Conservation (phyloP, 192 early-diverging fungal species). For the Coemansia sp. region DNA sequence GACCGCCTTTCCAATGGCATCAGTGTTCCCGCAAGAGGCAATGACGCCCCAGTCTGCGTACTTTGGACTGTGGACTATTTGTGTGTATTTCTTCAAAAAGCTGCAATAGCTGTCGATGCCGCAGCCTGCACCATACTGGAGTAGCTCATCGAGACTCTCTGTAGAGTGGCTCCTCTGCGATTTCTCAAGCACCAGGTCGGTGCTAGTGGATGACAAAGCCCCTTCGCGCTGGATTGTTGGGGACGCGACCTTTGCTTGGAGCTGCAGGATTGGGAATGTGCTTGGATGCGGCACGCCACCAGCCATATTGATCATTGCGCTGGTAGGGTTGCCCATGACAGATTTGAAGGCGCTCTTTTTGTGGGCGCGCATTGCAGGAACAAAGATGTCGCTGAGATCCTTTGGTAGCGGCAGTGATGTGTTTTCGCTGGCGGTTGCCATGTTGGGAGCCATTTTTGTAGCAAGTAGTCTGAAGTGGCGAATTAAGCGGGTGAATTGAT, state of each 20-base stretch:
- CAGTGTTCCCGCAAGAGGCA: slow-evolving; percentile 62
- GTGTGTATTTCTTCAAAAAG: slow-evolving; percentile 55
- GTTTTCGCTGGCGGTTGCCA: not conserved
- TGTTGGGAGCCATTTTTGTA: slow-evolving; percentile 20
- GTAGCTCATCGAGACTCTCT: slow-evolving; percentile 47
- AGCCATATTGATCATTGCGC: slow-evolving; percentile 65
- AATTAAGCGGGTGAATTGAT: too few species aligned
- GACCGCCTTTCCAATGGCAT: slow-evolving; percentile 57
- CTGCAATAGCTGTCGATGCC: slow-evolving; percentile 55
- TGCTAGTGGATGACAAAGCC: slow-evolving; percentile 11
- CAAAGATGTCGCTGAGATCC: slow-evolving; percentile 40
- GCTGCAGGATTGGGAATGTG: slow-evolving; percentile 64
- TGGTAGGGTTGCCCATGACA: slow-evolving; percentile 48
- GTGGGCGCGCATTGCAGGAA: slow-evolving; percentile 37
- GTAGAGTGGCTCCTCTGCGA: slow-evolving; percentile 9
- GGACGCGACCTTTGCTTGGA: slow-evolving; percentile 55
- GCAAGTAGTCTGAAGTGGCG: too few species aligned
- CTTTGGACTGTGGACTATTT: slow-evolving; percentile 48
- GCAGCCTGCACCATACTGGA: slow-evolving; percentile 63
- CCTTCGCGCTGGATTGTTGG: not conserved
- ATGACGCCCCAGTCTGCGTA: slow-evolving; percentile 67
- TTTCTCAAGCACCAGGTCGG: slow-evolving; percentile 41
- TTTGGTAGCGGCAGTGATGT: slow-evolving; percentile 21
- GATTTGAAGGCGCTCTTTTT: slow-evolving; percentile 52
- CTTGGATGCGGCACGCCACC: slow-evolving; percentile 67